These are phyloP conservation scores for Diaporthe helianthi DNA, from an alignment of 2,329 filamentous ascomycete genomes.

Conservation along the genomic window DNA sequence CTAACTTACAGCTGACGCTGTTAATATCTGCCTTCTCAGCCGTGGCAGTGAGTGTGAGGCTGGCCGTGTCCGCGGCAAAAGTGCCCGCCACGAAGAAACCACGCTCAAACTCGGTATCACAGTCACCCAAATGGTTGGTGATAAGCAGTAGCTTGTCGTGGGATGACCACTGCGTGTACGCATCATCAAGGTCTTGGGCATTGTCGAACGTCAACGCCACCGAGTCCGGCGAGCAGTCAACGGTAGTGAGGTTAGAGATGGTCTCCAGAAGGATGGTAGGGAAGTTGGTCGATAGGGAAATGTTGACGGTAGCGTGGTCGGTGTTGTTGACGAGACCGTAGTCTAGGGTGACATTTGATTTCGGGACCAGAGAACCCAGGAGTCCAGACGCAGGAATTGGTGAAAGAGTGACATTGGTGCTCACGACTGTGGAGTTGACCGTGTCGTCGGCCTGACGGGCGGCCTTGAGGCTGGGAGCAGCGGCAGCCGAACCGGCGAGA, in stretches of 20 bases:
- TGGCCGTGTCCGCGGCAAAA: not conserved
- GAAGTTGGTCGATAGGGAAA: constrained; percentile 4
- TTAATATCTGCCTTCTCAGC: constrained; percentile 20
- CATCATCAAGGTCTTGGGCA: constrained; percentile 8
- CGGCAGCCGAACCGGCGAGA: constrained; percentile 12
- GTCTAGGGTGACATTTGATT: constrained; percentile 12
- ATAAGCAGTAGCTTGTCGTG: constrained; percentile 25
- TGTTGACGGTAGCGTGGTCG: constrained; percentile 21
- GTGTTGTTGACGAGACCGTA: constrained; percentile 26
- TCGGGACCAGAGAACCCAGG: not conserved
- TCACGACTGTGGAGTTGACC: constrained; percentile 9
- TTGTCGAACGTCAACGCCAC: constrained; percentile 26
- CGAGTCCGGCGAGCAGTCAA: constrained; percentile 24
- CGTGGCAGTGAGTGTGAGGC: constrained; percentile 13
- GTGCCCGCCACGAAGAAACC: constrained; percentile 29
- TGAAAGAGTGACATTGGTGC: constrained; percentile 25
- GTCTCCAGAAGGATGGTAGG: constrained; percentile 27
- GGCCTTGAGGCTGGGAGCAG: constrained; percentile 5
- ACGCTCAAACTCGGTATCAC: constrained; percentile 28
- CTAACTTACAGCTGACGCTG: constrained; percentile 3
- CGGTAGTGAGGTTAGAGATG: constrained; percentile 11
- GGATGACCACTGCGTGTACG: constrained; percentile 22
- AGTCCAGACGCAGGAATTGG: constrained; percentile 17
- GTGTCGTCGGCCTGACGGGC: constrained; percentile 21
- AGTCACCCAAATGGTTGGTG: constrained; percentile 30